phyloP scores from a whole-genome alignment of 345 rosid genomes.

The Salix koriyanagi region DNA sequence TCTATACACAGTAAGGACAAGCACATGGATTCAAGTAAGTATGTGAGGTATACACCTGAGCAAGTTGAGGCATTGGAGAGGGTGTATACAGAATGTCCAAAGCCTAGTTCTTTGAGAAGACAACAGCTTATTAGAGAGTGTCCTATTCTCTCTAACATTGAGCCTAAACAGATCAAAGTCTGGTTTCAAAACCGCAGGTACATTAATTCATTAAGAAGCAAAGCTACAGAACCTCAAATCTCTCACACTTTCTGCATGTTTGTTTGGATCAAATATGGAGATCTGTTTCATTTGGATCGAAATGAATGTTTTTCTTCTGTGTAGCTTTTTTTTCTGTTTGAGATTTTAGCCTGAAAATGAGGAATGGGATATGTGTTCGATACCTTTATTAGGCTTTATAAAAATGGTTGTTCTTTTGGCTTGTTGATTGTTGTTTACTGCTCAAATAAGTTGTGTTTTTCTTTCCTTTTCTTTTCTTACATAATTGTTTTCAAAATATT shows the following conservation, averaged over 20 bases:
- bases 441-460: neutral
- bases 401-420: neutral
- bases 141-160: conserved; percentile 59
- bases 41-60: conserved; percentile 71
- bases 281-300: neutral
- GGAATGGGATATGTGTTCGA: neutral
- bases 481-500: neutral
- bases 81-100: conserved; percentile 69
- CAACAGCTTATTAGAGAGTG: conserved; percentile 75
- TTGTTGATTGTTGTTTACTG: neutral
- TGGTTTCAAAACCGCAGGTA: conserved; percentile 75
- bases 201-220: neutral
- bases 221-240: neutral
- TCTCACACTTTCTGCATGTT: neutral
- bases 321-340: neutral
- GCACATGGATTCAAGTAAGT: conserved; percentile 61
- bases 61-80: conserved; percentile 81
- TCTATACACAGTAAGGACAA: conserved; percentile 38
- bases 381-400: neutral
- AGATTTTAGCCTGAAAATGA: neutral
- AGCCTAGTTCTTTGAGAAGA: conserved; percentile 68
- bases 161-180: conserved; percentile 69
- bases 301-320: neutral
- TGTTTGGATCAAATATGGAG: neutral
- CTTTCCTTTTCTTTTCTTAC: neutral